Base-by-base conservation (phyloP, 2,329 filamentous ascomycete genomes). In the Graphilbum fragrans region DNA sequence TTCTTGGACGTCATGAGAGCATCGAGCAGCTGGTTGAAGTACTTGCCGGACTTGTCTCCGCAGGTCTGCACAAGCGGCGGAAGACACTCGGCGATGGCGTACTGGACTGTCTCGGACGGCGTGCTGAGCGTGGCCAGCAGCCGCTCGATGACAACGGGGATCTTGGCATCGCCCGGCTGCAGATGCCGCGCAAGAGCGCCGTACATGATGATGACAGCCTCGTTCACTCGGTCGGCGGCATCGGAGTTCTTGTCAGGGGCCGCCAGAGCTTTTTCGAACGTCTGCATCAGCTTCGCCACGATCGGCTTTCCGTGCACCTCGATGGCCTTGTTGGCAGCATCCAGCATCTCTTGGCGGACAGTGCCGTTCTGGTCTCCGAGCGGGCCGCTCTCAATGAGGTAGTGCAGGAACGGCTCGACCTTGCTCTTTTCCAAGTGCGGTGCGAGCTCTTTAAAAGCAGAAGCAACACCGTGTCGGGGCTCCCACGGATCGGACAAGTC, bases 141-240 rank as follows among this genome's bases (percentile, higher is more conserved):
- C 47, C 87, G 78, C 51, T 90, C 81, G 39, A 98, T 80, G 36
- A 98, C 92, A 43, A 82, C 79, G 1, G 88, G 86, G 38, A 96
- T 77, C 53, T 93, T 88, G 49, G 77, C 65, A 58, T 98, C 92
- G n/a, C 87, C 86, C 8, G 78, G 63, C 50, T 83, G 77, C 45
- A 98, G 65, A 66, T 98, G 92, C 39, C 85, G 79, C 35, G 88
- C 92, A 31, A 98, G 66, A 39, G 93, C 90, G 57, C 92, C 92
- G 53, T 98, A 98, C 58, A 98, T 82, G 52, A 98, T 92, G 51
- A 98, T 88, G 40, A 98, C 88, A 17, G 93, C 92, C 62, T 98
- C 92, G 52, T 95, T 95, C 48, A 96, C 83, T 45, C 86, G 77
- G 59, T 98, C 93, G 17, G 85, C 80, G 41, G 81, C 77, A 50